Base-by-base conservation (phyloP, 2,329 filamentous ascomycete genomes). In the Clonostachys rosea region DNA sequence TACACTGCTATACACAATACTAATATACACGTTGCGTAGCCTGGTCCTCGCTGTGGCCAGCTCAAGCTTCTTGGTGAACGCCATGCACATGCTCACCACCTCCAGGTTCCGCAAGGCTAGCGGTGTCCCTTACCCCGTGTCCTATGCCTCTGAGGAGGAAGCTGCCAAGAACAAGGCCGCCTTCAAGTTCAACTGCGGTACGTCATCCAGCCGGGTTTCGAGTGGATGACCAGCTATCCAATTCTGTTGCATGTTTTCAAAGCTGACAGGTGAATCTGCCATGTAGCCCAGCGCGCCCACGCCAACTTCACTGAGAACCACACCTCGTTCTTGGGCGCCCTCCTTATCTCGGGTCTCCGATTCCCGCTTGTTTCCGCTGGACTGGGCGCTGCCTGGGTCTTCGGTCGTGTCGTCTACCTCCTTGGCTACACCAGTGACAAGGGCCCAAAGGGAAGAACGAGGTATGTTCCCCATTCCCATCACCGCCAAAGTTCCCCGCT, bases 261-360 rank as follows among this genome's bases (percentile, higher is more conserved):
- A 30, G 10, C 24, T 30, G 9, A 30, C 24, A 8, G 9, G 24
- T 10, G 24, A 9, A 10, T 30, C 24, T 30, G 33, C 44, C 43
- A 18, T 33, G 35, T 47, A 77, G 74, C 78, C 45, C 81, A 84
- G 58, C 77, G 79, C 43, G 75, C 80, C 10, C 83, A 87, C 60
- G 65, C 70, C 55, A 85, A 86, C 70, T 86, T 74, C 66, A 73
- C 71, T 53, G 84, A 87, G 70, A 83, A 80, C 65, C 68, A 79
- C 35, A 66, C 74, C 9, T 68, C 78, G 5, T 70, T 78, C 58
- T 57, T 85, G 11, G 69, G 66, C 18, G 65, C 71, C 20, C 65
- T 84, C 11, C 61, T 83, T 50, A 70, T 86, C 54, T 65, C 78
- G 10, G 82, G 83, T 34, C 59, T 84, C 20, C 61, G 64, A 36